A percentile compares a stretch with the other conserved stretches of the same genome.
phyloP scores from a whole-genome alignment of 2,329 filamentous ascomycete species.

The Chaetomium sp. region DNA sequence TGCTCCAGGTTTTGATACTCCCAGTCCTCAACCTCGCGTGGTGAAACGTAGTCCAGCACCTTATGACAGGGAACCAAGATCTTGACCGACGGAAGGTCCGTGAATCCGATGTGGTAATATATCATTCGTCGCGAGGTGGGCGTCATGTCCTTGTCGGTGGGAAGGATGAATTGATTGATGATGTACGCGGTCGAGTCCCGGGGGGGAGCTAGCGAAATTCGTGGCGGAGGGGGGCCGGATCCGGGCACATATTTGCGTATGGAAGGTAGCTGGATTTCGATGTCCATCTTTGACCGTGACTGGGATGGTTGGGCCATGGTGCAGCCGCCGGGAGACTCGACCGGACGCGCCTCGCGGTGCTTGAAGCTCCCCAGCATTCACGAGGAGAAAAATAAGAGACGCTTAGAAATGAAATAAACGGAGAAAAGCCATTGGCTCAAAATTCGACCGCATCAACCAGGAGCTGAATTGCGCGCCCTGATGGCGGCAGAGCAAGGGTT shows the following conservation, averaged over 20 bases:
- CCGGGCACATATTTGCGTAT: slow-evolving; percentile 26
- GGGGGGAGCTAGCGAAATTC: slow-evolving; percentile 41
- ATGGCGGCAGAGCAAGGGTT: neutral
- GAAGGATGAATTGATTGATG: slow-evolving; percentile 44
- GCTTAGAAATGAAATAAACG: neutral
- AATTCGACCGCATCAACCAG: neutral
- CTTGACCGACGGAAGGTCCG: slow-evolving; percentile 44
- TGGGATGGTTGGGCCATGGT: slow-evolving; percentile 9
- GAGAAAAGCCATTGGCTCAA: neutral
- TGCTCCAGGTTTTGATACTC: slow-evolving; percentile 42
- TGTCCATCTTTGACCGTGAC: slow-evolving; percentile 10
- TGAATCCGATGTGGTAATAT: slow-evolving; percentile 50
- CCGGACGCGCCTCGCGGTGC: slow-evolving; percentile 4
- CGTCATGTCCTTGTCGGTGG: slow-evolving; percentile 28
- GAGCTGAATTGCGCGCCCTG: neutral
- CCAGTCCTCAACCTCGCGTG: slow-evolving; percentile 49
- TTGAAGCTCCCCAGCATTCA: slow-evolving; percentile 2
- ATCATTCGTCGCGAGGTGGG: slow-evolving; percentile 35
- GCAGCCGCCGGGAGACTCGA: neutral
- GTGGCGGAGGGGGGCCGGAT: slow-evolving; percentile 42
- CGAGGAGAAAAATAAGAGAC: neutral
- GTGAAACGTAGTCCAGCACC: slow-evolving; percentile 54
- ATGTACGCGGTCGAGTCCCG: slow-evolving; percentile 53
- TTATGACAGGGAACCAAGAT: slow-evolving; percentile 40
- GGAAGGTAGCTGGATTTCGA: slow-evolving; percentile 18